These are phyloP conservation scores for Rhinocladiella similis DNA, from an alignment of 2,329 filamentous ascomycete genomes.

Conservation along the genomic window DNA sequence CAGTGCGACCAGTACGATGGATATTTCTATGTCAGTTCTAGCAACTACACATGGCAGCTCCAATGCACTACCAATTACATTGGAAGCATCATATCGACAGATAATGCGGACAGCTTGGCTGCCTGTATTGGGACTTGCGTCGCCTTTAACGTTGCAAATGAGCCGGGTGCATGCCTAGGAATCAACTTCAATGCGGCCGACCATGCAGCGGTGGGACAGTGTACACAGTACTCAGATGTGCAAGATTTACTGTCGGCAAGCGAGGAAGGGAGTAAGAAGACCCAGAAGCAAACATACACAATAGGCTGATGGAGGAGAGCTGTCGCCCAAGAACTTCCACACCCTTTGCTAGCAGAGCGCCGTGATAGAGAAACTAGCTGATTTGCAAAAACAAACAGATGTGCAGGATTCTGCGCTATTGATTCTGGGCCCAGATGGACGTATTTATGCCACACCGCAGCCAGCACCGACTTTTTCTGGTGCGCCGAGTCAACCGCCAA, in stretches of 20 bases:
- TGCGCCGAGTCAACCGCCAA: conserved; percentile 18
- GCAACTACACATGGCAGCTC: conserved; percentile 23
- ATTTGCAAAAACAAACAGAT: conserved; percentile 4
- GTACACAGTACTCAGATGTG: conserved; percentile 19
- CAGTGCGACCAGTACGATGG: conserved; percentile 21
- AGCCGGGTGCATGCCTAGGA: conserved; percentile 14
- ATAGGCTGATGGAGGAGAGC: no score
- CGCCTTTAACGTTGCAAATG: conserved; percentile 15
- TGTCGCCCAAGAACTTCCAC: no score
- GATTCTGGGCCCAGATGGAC: conserved; percentile 18
- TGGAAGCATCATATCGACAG: conserved; percentile 10
- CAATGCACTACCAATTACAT: conserved; percentile 22
- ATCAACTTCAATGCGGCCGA: conserved; percentile 19
- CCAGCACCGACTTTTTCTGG: conserved; percentile 18
- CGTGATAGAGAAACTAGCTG: neutral
- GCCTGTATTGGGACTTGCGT: conserved; percentile 18
- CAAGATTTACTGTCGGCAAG: conserved; percentile 6
- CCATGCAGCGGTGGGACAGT: conserved; percentile 10
- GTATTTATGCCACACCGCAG: conserved; percentile 19
- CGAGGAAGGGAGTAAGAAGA: conserved; percentile 22
- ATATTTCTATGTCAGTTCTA: conserved; percentile 20
- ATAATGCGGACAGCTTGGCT: conserved; percentile 9
- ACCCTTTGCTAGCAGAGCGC: no score
- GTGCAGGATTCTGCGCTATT: conserved; percentile 22
- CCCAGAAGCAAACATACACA: neutral